phyloP scores from a whole-genome alignment of 306 rosid genomes.

The Quercus rubra region DNA sequence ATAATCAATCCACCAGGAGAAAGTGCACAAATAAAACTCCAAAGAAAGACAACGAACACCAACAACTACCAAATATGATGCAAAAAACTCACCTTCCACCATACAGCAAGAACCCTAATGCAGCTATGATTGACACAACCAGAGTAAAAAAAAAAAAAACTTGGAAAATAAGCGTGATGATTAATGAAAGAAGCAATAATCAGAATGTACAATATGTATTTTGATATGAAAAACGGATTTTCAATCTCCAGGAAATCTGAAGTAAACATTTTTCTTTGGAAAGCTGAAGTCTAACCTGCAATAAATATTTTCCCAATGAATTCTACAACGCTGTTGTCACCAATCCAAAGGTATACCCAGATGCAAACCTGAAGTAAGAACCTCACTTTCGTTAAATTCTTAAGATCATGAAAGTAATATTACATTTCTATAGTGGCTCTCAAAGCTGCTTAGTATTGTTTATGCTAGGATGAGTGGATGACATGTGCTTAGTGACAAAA shows the following conservation, averaged over 20 bases:
- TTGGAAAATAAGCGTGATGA: not conserved
- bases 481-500: conserved; percentile 14
- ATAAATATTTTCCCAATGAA: conserved; percentile 71
- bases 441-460: not conserved
- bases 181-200: not conserved
- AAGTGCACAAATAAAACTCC: not conserved
- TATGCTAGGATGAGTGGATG: conserved; percentile 5
- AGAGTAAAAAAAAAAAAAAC: conserved; percentile 19
- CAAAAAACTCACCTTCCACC: conserved; percentile 89
- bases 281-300: conserved; percentile 64
- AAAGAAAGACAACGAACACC: conserved; percentile 12
- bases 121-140: conserved; percentile 85
- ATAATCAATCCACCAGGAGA: conserved; percentile 31
- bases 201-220: not conserved
- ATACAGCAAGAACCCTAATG: conserved; percentile 84
- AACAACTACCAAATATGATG: conserved; percentile 10
- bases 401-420: conserved; percentile 3
- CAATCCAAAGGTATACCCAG: conserved; percentile 86
- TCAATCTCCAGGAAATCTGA: conserved; percentile 2
- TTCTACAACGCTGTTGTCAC: conserved; percentile 53
- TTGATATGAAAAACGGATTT: conserved; percentile 11
- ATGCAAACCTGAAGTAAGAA: conserved; percentile 61
- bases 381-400: conserved; percentile 12
- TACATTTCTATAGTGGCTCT: not conserved
- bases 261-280: too few relatives aligned